Percentiles rank a stretch among this genome's conserved stretches.
Evolutionary conservation across 192 early-diverging fungal species (phyloP).

Genomic region (Backusella sp.): DNA sequence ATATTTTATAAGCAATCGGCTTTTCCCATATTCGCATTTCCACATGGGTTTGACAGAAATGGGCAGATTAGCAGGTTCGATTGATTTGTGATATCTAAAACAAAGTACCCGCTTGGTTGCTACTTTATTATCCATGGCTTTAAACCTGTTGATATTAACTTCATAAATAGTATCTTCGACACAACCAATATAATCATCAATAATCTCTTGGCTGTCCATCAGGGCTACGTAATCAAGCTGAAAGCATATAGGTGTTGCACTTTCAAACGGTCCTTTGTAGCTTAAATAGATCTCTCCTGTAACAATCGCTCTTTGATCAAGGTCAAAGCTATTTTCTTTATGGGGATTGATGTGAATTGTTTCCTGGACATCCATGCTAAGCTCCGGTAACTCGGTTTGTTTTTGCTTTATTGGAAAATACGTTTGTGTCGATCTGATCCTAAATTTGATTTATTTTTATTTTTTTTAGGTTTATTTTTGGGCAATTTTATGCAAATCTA

Average conservation of each 20-base stretch:
- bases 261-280: neutral
- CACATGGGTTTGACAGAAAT: neutral
- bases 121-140: neutral
- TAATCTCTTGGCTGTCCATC: neutral
- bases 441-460: neutral
- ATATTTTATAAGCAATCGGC: neutral
- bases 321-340: neutral
- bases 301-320: neutral
- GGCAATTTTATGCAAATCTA: neutral
- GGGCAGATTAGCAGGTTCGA: neutral
- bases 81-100: neutral
- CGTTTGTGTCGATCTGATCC: neutral
- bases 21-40: neutral
- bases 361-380: neutral
- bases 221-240: neutral
- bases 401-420: neutral
- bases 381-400: neutral
- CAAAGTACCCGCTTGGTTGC: neutral
- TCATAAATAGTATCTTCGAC: neutral
- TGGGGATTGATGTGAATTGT: neutral
- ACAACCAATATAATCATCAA: neutral
- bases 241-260: neutral
- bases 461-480: neutral
- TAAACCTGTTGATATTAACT: neutral
- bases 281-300: neutral